Base-by-base conservation (phyloP, 495 filamentous ascomycete genomes). In the Penicillium samsonianum region DNA sequence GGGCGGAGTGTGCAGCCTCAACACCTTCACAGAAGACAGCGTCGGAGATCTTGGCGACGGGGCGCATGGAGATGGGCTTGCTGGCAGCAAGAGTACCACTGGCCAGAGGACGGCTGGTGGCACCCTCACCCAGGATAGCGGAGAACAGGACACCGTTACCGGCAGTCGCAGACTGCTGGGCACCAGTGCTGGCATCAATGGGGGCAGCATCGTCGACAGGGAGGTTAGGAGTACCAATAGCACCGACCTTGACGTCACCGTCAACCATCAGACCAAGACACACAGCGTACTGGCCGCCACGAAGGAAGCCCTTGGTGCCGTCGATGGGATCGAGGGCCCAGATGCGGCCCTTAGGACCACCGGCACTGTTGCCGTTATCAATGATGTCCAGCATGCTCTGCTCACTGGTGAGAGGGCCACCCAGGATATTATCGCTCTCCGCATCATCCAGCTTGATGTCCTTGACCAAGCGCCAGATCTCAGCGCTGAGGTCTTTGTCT, bases 281-380 rank as follows among this genome's bases (percentile, higher is more conserved):
- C 28, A 99, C 90, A 22, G 94, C 94, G 68, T 99, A 99, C 75
- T 99, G 94, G 17, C 91, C 94, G n/a, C 95, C 95, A 47, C 94
- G 82, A 50, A 99, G 79, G 75, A 99, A 99, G 25, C 94, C 94
- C 73, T 95, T 94, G 53, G 94, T 99, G 44, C 94, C 94, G 72
- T 99, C 94, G 57, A 99, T 96, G 37, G 94, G 94, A 74, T 99
- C 94, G 46, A 99, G 80, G 19, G 94, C 90, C 94, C 94, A 99
- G 73, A 97, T 91, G 57, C 94, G 81, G 25, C 94, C 94, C 62
- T 81, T 82, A 45, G 78, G 61, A 19, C 94, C 94, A 58, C 95
- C 94, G 41, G 82, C 72, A 65, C 88, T 91, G 58, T 87, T 87
- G 40, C 94, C 94, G 47, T 78, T 74, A 74, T 96, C 94, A 67